Base-by-base conservation (phyloP, 1,284 basidiomycete species). In the Moesziomyces aphidis region DNA sequence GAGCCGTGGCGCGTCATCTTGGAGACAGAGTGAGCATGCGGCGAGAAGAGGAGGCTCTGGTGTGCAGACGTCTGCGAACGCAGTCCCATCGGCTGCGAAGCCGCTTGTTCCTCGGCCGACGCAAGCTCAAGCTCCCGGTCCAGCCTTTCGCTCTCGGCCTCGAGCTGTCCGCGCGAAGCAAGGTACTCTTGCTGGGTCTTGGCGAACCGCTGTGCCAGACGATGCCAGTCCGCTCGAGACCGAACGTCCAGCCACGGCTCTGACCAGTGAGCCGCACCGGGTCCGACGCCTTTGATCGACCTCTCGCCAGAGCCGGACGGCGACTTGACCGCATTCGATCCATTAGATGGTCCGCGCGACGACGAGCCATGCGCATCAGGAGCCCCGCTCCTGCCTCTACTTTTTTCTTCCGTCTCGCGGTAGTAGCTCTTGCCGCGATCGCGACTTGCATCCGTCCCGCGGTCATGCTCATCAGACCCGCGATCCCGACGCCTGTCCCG, bases 241-340 rank as follows among this genome's bases (percentile, higher is more conserved):
- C 73, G 68, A 2, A 76, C 68, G 44, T 76, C 69, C 10, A 76
- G 51, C 73, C 73, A 76, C 8, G 69, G 73, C 50, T 76, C 73
- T 13, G 58, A 67, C 73, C 68, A 73, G 49, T 69, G 73, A 2
- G 73, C 59, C 15, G 73, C 73, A 5, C 73, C 73, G 2, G 64
- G 73, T 7, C 69, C 73, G 2, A 76, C 69, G 15, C 69, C 73
- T 55, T 59, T 65, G 22, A 65, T 59, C 21, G 65, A 59, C 10
- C 61, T 54, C 4, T 60, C 61, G 0, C 47, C 36, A 11, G 55
- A 56, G 6, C 36, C 23, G 11, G 53, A 50, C 4, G 57, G 34
- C 21, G 43, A 36, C 23, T 59, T 55, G 15, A 28, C 45, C 19
- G 54, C 36, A 1, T 31, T 28, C 13, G 52, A 23, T 21, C 44